These are phyloP conservation scores for Skeletonema grethae DNA, from an alignment of 108 stramenopile genomes.

Conservation along the genomic window DNA sequence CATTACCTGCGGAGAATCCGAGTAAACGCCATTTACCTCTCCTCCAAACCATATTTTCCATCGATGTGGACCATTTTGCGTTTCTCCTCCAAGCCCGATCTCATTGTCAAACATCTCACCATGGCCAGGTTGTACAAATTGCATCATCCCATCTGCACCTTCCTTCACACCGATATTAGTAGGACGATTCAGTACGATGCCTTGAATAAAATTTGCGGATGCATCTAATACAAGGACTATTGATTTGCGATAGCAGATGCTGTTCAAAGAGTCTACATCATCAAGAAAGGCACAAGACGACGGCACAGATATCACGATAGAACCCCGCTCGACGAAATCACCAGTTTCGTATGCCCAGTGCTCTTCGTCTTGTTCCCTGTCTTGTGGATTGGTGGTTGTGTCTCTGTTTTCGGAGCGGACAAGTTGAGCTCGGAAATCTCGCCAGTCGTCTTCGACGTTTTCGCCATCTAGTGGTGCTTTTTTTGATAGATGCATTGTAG, in stretches of 20 bases:
- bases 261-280: slow-evolving; percentile 48
- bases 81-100: not conserved
- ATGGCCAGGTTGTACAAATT: slow-evolving; percentile 28
- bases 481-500: not conserved
- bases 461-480: not conserved
- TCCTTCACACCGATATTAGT: slow-evolving; percentile 50
- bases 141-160: slow-evolving; percentile 33
- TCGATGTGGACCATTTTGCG: not conserved
- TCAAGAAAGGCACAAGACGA: slow-evolving; percentile 30
- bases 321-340: slow-evolving; percentile 56
- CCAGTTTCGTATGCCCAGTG: slow-evolving; percentile 69
- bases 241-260: slow-evolving; percentile 73
- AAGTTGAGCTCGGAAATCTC: slow-evolving; percentile 68
- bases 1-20: slow-evolving; percentile 41
- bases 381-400: slow-evolving; percentile 5
- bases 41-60: slow-evolving; percentile 83
- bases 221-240: slow-evolving; percentile 72
- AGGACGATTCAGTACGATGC: slow-evolving; percentile 79
- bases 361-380: slow-evolving; percentile 13
- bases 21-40: slow-evolving; percentile 55
- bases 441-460: slow-evolving; percentile 56
- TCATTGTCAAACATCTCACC: slow-evolving; percentile 37
- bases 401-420: slow-evolving; percentile 40
- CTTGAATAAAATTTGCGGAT: slow-evolving; percentile 61
- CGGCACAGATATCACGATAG: slow-evolving; percentile 56